These are phyloP conservation scores for Diaporthe humulicola DNA, from an alignment of 2,329 filamentous ascomycete species.

Conservation along the genomic window DNA sequence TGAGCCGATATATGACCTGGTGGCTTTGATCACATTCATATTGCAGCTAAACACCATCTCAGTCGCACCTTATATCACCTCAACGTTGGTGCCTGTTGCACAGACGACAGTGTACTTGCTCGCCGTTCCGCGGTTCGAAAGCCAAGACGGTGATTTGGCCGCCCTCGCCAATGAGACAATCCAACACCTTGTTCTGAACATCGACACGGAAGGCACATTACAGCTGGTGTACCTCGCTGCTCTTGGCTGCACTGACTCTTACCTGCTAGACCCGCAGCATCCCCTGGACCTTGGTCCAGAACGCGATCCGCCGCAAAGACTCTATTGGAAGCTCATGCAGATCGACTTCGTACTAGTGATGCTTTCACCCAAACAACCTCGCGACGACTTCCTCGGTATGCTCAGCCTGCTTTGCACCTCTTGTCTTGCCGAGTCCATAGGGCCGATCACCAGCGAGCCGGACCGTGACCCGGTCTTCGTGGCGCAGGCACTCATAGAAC, in stretches of 20 bases:
- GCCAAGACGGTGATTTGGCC: conserved; percentile 61
- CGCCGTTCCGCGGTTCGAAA: conserved; percentile 68
- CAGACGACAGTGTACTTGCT: conserved; percentile 72
- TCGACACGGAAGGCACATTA: conserved; percentile 75
- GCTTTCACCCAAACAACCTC: conserved; percentile 75
- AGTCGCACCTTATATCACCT: conserved; percentile 71
- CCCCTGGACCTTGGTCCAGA: conserved; percentile 40
- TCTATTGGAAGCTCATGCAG: conserved; percentile 78
- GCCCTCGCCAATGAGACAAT: conserved; percentile 55
- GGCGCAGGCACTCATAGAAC: conserved; percentile 68
- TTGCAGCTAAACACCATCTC: conserved; percentile 71
- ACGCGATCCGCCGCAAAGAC: conserved; percentile 48
- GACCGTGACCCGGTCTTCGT: conserved; percentile 57
- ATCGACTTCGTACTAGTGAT: conserved; percentile 76
- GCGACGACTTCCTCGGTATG: conserved; percentile 73
- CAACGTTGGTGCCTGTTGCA: conserved; percentile 66
- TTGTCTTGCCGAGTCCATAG: conserved; percentile 73
- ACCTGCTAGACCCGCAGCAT: conserved; percentile 35
- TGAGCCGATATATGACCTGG: conserved; percentile 73
- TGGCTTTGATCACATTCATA: conserved; percentile 74
- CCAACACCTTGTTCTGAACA: conserved; percentile 63
- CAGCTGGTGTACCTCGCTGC: conserved; percentile 75
- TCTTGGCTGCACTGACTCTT: conserved; percentile 62
- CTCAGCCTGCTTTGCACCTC: conserved; percentile 77
- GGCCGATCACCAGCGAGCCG: conserved; percentile 66